phyloP scores from a whole-genome alignment of 345 rosid genomes.

The Erysimum cheiranthoides region DNA sequence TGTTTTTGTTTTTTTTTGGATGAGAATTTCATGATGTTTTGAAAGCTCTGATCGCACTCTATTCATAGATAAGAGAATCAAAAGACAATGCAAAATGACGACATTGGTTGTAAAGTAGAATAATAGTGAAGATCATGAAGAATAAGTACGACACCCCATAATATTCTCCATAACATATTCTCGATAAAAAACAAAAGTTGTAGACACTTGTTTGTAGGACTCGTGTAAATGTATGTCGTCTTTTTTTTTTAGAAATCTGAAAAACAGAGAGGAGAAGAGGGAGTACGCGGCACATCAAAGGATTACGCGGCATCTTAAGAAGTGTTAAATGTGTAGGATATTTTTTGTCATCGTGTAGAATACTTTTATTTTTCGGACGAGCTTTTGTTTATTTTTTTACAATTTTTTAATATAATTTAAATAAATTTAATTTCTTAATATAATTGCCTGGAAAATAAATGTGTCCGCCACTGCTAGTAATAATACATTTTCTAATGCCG shows the following conservation, averaged over 20 bases:
- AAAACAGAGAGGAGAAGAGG: background rate
- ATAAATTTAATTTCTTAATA: too few relatives aligned
- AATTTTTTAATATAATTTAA: too few relatives aligned
- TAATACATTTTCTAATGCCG: background rate
- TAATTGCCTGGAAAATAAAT: too few relatives aligned
- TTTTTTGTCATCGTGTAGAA: too few relatives aligned
- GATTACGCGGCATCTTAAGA: background rate
- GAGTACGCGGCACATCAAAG: background rate
- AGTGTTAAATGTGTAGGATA: too few relatives aligned
- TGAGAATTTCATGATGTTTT: background rate
- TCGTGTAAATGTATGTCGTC: background rate
- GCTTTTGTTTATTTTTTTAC: too few relatives aligned
- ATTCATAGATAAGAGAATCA: conserved; percentile 9
- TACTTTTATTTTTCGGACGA: too few relatives aligned
- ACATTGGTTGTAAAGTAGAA: conserved; percentile 21
- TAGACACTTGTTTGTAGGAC: background rate
- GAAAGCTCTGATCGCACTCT: background rate
- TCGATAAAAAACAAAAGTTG: background rate
- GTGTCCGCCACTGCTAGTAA: too few relatives aligned
- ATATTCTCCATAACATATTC: conserved; percentile 16
- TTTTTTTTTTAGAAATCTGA: background rate
- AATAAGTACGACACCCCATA: conserved; percentile 30
- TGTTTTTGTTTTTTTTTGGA: background rate
- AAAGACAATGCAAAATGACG: conserved; percentile 3
- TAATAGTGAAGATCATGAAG: conserved; percentile 24